These are phyloP conservation scores for Inga oerstediana DNA, from an alignment of 306 rosid species.

Conservation along the genomic window DNA sequence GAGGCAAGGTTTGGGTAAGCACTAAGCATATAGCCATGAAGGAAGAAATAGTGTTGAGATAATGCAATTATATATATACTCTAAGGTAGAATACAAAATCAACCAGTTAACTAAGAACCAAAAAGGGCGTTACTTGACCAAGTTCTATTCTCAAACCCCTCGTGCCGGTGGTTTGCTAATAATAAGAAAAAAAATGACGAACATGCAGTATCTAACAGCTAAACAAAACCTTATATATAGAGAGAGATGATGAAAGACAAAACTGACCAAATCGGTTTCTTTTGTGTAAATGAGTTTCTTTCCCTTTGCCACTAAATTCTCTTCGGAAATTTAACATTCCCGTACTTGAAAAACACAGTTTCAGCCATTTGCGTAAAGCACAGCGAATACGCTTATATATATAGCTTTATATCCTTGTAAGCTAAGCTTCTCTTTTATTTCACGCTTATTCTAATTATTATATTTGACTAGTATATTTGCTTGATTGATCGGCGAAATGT, in stretches of 20 bases:
- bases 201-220: background rate
- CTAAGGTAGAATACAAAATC: background rate
- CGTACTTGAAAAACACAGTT: background rate
- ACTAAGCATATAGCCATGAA: background rate
- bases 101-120: background rate
- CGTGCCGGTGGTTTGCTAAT: background rate
- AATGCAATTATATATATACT: background rate
- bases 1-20: background rate
- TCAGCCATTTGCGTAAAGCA: background rate
- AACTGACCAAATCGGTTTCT: background rate
- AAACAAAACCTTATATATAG: background rate
- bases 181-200: background rate
- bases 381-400: slow-evolving; percentile 22
- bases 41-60: background rate
- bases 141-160: background rate
- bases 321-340: slow-evolving; percentile 2
- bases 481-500: background rate
- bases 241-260: background rate
- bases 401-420: background rate
- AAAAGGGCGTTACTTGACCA: background rate
- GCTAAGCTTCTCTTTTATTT: slow-evolving; percentile 3
- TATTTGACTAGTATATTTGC: background rate
- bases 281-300: background rate
- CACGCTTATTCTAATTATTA: background rate
- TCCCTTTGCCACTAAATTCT: background rate